Conservation (phyloP, 2,329 filamentous ascomycete genomes). For the Diaporthe sp. region DNA sequence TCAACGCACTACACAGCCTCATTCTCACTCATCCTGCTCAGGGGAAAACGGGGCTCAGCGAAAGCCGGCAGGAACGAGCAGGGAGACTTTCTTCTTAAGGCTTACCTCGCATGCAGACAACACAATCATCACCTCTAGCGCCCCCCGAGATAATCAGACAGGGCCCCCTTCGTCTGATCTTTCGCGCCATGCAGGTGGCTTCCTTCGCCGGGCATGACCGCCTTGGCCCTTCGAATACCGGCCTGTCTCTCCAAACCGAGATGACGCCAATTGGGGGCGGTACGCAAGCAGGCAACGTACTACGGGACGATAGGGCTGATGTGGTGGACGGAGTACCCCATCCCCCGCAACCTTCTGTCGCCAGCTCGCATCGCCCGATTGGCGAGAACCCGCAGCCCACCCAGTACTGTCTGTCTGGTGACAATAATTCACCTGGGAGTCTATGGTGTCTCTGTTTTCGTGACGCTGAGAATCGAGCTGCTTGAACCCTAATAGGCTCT, state of each 20-base stretch:
- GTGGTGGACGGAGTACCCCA: constrained; percentile 1
- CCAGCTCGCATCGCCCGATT: background rate
- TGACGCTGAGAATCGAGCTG: background rate
- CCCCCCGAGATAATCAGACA: background rate
- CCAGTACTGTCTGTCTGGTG: background rate
- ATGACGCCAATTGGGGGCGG: constrained; percentile 15
- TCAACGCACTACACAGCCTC: constrained; percentile 15
- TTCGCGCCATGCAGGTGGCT: background rate
- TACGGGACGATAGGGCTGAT: constrained; percentile 15
- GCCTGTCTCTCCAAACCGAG: background rate
- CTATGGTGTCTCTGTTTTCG: background rate
- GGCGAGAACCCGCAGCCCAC: background rate
- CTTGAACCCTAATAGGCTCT: background rate
- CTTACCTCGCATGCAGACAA: constrained; percentile 4
- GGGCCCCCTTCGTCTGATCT: constrained; percentile 10
- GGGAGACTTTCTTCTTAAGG: background rate
- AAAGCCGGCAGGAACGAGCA: constrained; percentile 8
- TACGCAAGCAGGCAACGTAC: constrained; percentile 18
- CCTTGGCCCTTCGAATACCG: background rate
- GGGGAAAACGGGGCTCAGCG: constrained; percentile 4
- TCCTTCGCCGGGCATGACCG: constrained; percentile 2
- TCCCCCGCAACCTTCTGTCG: background rate
- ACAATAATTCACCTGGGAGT: background rate
- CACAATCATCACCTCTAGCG: background rate
- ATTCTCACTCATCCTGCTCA: constrained; percentile 15